A percentile compares a stretch with the other conserved stretches of the same genome.
Conservation (phyloP, 176 grass and related monocot genomes). For the Neostapfia colusana region DNA sequence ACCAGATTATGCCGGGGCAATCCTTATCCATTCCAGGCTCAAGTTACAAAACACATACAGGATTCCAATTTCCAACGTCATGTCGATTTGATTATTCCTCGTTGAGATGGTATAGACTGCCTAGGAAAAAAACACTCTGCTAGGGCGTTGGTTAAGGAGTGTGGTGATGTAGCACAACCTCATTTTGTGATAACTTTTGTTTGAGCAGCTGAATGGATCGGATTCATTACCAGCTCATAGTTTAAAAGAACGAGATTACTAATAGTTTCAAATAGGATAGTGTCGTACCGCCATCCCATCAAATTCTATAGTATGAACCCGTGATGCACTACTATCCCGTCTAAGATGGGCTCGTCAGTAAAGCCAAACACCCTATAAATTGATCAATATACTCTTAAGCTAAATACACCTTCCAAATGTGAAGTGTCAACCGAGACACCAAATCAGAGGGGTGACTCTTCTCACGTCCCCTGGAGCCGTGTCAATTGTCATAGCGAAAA, state of each 20-base stretch:
- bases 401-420: background rate
- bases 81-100: background rate
- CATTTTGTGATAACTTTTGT: background rate
- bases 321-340: too few species aligned
- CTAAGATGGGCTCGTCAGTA: too few species aligned
- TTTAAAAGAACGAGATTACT: background rate
- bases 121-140: too few species aligned
- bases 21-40: background rate
- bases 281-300: too few species aligned
- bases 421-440: background rate
- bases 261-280: background rate
- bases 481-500: conserved; percentile 6
- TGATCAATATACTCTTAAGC: background rate
- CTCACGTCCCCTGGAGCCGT: background rate
- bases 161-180: too few species aligned
- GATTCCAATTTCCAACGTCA: background rate
- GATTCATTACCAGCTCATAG: too few species aligned
- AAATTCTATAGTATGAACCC: too few species aligned
- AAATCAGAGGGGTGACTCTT: conserved; percentile 4
- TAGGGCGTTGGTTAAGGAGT: too few species aligned
- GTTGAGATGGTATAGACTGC: background rate
- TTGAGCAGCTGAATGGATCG: background rate
- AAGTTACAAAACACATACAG: background rate
- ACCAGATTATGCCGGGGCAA: background rate
- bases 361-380: background rate